phyloP scores from a whole-genome alignment of 768 basidiomycete species.

The Hemileccinum impolitum region DNA sequence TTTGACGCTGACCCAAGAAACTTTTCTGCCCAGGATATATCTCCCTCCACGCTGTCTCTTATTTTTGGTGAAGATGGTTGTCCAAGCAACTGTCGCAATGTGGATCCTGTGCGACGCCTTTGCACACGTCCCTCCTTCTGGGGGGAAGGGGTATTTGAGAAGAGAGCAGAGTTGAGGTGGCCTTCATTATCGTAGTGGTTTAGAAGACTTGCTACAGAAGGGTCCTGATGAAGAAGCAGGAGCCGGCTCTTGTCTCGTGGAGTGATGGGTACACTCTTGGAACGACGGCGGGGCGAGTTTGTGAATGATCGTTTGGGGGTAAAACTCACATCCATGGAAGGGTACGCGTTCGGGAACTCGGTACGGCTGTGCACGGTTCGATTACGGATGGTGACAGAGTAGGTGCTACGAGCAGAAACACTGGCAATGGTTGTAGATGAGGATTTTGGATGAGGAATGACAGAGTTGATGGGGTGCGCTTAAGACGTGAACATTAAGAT shows the following conservation, averaged over 20 bases:
- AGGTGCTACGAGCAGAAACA: conserved; percentile 54
- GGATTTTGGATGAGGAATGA: conserved; percentile 45
- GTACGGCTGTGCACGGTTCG: conserved; percentile 59
- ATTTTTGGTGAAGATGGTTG: conserved; percentile 36
- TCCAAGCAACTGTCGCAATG: conserved; percentile 70
- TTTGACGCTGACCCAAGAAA: conserved; percentile 53
- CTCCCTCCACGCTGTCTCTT: conserved; percentile 50
- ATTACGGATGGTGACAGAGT: conserved; percentile 67
- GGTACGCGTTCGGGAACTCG: conserved; percentile 63
- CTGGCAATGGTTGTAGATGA: conserved; percentile 56
- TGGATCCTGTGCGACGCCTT: conserved; percentile 62
- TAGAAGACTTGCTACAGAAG: conserved; percentile 73
- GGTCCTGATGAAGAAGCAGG: conserved; percentile 63
- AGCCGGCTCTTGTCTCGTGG: conserved; percentile 52
- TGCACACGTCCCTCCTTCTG: conserved; percentile 45
- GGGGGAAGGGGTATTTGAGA: conserved; percentile 54
- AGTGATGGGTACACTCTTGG: conserved; percentile 36
- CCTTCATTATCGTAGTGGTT: conserved; percentile 74
- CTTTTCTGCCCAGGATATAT: conserved; percentile 83
- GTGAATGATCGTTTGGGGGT: conserved; percentile 28
- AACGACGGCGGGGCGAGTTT: conserved; percentile 27
- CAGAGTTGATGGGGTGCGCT: conserved; percentile 69
- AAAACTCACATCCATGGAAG: conserved; percentile 31
- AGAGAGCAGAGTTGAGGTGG: conserved; percentile 54
- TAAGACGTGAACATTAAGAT: background rate